phyloP scores from a whole-genome alignment of 2,329 filamentous ascomycete species.

The Talaromyces sp. region DNA sequence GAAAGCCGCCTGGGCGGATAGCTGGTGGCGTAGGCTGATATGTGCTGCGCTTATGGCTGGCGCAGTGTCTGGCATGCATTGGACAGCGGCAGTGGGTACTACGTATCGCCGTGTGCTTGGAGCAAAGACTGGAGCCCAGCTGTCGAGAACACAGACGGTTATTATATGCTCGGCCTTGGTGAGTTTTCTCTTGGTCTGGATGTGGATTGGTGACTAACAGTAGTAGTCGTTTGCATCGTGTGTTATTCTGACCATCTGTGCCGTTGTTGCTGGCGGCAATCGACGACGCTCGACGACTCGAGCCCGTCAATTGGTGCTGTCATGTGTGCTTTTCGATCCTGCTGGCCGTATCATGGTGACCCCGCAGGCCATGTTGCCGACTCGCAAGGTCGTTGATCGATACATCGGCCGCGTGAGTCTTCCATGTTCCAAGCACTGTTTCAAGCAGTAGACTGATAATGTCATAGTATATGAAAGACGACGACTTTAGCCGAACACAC shows the following conservation, averaged over 20 bases:
- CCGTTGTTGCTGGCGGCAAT: conserved; percentile 49
- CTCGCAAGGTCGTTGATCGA: conserved; percentile 68
- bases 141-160: conserved; percentile 60
- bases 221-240: conserved; percentile 56
- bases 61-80: conserved; percentile 83
- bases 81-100: conserved; percentile 69
- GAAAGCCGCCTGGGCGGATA: conserved; percentile 68
- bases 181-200: conserved; percentile 22
- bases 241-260: conserved; percentile 51
- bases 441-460: conserved; percentile 14
- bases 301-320: conserved; percentile 54
- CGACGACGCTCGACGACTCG: conserved; percentile 51
- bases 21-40: conserved; percentile 66
- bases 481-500: conserved; percentile 70
- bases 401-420: conserved; percentile 58
- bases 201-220: too few relatives aligned
- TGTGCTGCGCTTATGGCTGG: conserved; percentile 64
- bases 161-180: conserved; percentile 69
- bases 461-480: conserved; percentile 53
- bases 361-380: conserved; percentile 38
- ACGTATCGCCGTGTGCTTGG: conserved; percentile 53
- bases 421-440: not conserved
- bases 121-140: conserved; percentile 33
- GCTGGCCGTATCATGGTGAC: conserved; percentile 42
- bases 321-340: conserved; percentile 39